Base-by-base conservation (phyloP, 1,284 basidiomycete genomes). In the Puccinia brachypodii region DNA sequence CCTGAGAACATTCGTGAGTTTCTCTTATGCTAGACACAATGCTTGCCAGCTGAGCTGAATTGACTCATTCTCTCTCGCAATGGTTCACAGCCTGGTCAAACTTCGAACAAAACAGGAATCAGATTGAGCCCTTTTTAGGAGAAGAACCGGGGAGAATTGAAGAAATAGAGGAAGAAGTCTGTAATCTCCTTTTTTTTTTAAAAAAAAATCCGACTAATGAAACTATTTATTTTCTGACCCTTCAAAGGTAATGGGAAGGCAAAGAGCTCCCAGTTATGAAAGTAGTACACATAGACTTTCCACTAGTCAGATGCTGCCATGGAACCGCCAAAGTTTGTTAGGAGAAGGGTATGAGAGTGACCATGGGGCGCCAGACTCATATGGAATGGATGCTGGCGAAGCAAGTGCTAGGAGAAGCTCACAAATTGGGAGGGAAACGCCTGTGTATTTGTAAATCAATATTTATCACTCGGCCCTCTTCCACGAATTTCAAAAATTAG, bases 181-280 rank as follows among this genome's bases (percentile, higher is more conserved):
- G 75, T 72, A 47, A 36, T 72, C 53, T 72, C 7, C 22, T 13
- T 75, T 44, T 58, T 53, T 60, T 25, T 40, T 58, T 25, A 38
- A 47, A 36, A 42, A 50, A 50, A 50, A 50, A 50, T 50, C 4
- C n/a, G 3, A 56, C 31, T 44, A 31, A 28, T 71, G 4, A 31
- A n/a, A 28, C 22, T 19, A 75, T 38, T 56, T 36, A 1, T 56
- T 76, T 42, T 31, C 62, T 36, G 9, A 11, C 0, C 13, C 40
- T 25, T 60, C 31, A n/a, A 33, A 82, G 80, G 80, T 75, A 31
- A 69, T 82, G 25, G 80, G 80, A 33, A 66, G 80, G 42, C 58
- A 82, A 42, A 36, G 80, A 53, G 80, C 80, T 42, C 62, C 33
- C 25, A 82, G 80, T 62, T 68, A 56, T 60, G 73, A 82, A 69